Evolutionary conservation across 495 filamentous ascomycete genomes (phyloP).

Genomic region (Aspergillus baeticus): DNA sequence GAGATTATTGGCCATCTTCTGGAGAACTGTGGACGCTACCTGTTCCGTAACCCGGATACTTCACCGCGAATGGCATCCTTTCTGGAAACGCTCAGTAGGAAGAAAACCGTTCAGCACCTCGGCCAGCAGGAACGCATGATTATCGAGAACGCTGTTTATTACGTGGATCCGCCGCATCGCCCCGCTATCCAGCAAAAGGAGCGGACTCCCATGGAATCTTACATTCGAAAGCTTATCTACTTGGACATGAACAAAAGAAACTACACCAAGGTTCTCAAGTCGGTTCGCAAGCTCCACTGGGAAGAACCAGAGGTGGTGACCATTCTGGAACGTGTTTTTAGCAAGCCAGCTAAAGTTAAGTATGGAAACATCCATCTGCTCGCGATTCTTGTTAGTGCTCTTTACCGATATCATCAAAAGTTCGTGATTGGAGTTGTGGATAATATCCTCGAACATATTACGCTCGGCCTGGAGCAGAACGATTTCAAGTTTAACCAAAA

Average conservation of each 20-base stretch:
- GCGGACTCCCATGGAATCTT: conserved; percentile 87
- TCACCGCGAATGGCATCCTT: conserved; percentile 90
- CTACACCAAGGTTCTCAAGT: conserved; percentile 87
- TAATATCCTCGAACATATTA: conserved; percentile 84
- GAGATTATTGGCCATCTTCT: conserved; percentile 97
- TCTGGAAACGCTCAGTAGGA: conserved; percentile 89
- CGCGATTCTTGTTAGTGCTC: conserved; percentile 82
- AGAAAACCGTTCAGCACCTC: conserved; percentile 92
- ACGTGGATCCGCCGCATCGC: conserved; percentile 91
- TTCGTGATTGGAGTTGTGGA: conserved; percentile 89
- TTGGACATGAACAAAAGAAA: conserved; percentile 91
- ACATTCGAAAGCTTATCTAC: conserved; percentile 88
- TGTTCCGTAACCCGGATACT: conserved; percentile 91
- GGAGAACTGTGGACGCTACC: conserved; percentile 94
- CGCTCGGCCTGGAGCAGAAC: conserved; percentile 85
- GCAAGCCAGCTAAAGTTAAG: conserved; percentile 94
- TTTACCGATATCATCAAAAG: conserved; percentile 88
- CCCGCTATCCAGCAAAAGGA: conserved; percentile 96
- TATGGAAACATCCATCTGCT: conserved; percentile 96
- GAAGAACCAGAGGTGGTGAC: conserved; percentile 86
- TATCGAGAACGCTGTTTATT: conserved; percentile 98
- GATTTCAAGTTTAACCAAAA: conserved; percentile 98
- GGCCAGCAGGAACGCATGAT: conserved; percentile 97
- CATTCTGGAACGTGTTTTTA: conserved; percentile 87
- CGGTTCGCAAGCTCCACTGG: conserved; percentile 95